Evolutionary conservation across 2,329 filamentous ascomycete species (phyloP).

Genomic region (Monilinia fructigena): DNA sequence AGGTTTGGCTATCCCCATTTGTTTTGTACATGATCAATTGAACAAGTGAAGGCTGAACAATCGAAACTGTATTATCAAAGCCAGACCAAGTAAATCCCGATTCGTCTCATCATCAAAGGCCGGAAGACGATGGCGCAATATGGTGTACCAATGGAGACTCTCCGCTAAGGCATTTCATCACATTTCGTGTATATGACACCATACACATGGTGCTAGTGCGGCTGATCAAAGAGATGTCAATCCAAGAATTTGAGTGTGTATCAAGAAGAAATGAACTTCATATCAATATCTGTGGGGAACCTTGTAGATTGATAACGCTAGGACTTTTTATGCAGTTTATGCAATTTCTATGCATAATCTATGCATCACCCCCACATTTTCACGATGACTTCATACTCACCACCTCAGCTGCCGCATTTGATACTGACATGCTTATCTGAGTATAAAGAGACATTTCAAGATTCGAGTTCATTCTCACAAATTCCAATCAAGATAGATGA

Average conservation of each 20-base stretch:
- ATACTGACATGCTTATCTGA: background rate
- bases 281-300: constrained; percentile 1
- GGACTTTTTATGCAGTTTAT: background rate
- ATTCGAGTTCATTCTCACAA: background rate
- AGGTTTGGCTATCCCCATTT: background rate
- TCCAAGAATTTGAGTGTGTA: background rate
- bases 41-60: background rate
- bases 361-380: constrained; percentile 18
- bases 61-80: background rate
- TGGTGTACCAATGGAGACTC: constrained; percentile 4
- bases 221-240: background rate
- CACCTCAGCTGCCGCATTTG: background rate
- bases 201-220: background rate
- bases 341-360: background rate
- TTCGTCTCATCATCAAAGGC: background rate
- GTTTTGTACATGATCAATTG: background rate
- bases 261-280: background rate
- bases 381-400: constrained; percentile 11
- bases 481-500: constrained; percentile 37
- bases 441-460: background rate
- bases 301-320: background rate
- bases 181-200: background rate
- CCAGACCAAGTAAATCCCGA: background rate
- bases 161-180: background rate
- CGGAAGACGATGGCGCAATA: constrained; percentile 1